Conservation (phyloP, 768 basidiomycete species). For the Suillus alpinus region DNA sequence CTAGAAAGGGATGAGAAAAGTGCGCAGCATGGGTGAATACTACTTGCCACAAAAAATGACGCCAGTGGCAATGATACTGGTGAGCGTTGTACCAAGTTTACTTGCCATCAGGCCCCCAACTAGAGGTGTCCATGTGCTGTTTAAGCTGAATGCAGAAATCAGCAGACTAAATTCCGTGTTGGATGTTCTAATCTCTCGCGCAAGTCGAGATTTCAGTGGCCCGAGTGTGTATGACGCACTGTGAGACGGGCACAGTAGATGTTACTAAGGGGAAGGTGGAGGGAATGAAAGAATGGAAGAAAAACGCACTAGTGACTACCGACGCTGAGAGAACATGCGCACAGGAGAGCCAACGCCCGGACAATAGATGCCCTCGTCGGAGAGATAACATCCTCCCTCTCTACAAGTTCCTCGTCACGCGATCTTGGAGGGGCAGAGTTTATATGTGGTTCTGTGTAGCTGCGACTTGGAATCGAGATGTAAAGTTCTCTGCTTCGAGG, state of each 20-base stretch:
- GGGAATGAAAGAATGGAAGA: background rate
- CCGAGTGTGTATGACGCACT: constrained; percentile 76
- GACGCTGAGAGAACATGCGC: constrained; percentile 70
- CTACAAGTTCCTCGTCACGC: background rate
- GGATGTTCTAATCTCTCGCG: constrained; percentile 68
- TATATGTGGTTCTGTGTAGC: background rate
- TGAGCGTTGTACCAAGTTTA: constrained; percentile 66
- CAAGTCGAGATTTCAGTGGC: constrained; percentile 69
- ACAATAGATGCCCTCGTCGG: constrained; percentile 44
- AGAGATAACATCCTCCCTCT: constrained; percentile 13
- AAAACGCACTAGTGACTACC: constrained; percentile 71
- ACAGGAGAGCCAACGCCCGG: constrained; percentile 59
- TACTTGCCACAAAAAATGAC: constrained; percentile 59
- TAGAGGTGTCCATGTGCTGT: constrained; percentile 76
- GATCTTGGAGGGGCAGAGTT: no score
- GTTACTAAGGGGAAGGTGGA: constrained; percentile 1
- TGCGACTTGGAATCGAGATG: background rate
- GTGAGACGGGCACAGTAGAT: background rate
- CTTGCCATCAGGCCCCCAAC: constrained; percentile 72
- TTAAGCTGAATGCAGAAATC: constrained; percentile 73
- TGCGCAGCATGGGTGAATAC: background rate
- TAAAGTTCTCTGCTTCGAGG: background rate
- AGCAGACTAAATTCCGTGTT: constrained; percentile 78
- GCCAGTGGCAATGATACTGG: constrained; percentile 73
- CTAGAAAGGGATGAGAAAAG: constrained; percentile 31